Base-by-base conservation (phyloP, 2,329 filamentous ascomycete genomes). In the Ceratocystis papillata region DNA sequence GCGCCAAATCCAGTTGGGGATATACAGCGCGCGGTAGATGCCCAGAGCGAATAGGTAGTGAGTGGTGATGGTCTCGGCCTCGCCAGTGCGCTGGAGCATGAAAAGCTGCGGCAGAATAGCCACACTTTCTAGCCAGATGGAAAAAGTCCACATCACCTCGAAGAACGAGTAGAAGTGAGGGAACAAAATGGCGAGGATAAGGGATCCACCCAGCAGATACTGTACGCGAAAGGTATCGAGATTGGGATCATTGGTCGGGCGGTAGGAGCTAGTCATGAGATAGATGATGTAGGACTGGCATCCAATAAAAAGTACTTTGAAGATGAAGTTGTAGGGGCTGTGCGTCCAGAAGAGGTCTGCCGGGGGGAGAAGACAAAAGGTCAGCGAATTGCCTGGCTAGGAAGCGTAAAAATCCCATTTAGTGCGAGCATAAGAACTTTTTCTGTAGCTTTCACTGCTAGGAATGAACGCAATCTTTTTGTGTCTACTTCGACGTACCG, bases 61-160 rank as follows among this genome's bases (percentile, higher is more conserved):
- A 1, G 92, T 96, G 12, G 94, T 99, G 74, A 99, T 99, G n/a
- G 94, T 96, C 79, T 99, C 94, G 10, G 94, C 95, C 79, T 97
- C 93, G 70, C 94, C 95, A 0, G 94, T 99, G 72, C 94, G 83
- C 79, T 99, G 94, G 69, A 99, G 82, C 90, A 99, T 95, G 77
- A 99, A 97, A 64, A 99, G 83, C 79, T 99, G 94, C 1, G 94
- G 94, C 68, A 99, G 83, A 71, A 99, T 99, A 64, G 94, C 94
- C 20, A 99, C 94, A 3, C 89, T 87, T 79, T 99, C 94, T 41
- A 99, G 84, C 94, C 94, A 99, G 76, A 99, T 96, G 65, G 89
- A 95, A 76, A 97, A 99, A 25, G 94, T 88, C 94, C 94, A 99
- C 62, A 95, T 81, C 69, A 99, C 90, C 84, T 96, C 93, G 33